A percentile compares a stretch with the other conserved stretches of the same genome.
Evolutionary conservation across 2,329 filamentous ascomycete species (phyloP).

Genomic region (Phialemoniopsis sp.): DNA sequence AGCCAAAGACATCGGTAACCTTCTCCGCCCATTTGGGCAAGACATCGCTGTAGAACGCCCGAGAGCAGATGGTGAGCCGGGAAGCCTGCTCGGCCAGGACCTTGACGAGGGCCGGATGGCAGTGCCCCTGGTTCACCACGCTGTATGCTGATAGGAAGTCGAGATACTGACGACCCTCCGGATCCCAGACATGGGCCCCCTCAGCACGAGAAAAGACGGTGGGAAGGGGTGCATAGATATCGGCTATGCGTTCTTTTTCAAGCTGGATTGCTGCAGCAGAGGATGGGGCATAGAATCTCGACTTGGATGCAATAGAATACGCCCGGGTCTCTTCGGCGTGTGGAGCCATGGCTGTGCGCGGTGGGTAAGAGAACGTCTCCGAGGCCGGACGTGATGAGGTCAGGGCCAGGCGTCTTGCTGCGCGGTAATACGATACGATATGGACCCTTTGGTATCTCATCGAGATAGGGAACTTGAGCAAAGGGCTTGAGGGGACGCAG

Average conservation of each 20-base stretch:
- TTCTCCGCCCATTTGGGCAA: constrained; percentile 95
- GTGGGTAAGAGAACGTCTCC: no score
- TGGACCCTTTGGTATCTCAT: no score
- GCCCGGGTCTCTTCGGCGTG: constrained; percentile 44
- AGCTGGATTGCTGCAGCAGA: constrained; percentile 74
- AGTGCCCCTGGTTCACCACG: constrained; percentile 94
- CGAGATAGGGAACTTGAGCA: no score
- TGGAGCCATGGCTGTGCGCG: constrained; percentile 52
- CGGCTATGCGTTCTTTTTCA: constrained; percentile 83
- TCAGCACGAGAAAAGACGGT: constrained; percentile 34
- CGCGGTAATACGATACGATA: no score
- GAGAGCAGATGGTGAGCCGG: constrained; percentile 82
- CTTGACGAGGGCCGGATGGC: constrained; percentile 90
- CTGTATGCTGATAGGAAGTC: constrained; percentile 97
- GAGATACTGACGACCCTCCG: constrained; percentile 75
- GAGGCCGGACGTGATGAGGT: no score
- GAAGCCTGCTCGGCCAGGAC: constrained; percentile 83
- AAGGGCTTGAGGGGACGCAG: no score
- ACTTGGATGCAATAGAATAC: constrained; percentile 25
- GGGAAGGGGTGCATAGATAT: constrained; percentile 99
- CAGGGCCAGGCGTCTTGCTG: no score
- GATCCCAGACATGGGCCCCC: constrained; percentile 40
- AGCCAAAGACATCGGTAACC: constrained; percentile 82
- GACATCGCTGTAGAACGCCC: constrained; percentile 96
- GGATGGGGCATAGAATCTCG: constrained; percentile 69